Base-by-base conservation (phyloP, 2,329 filamentous ascomycete species). In the Fusarium piperis region DNA sequence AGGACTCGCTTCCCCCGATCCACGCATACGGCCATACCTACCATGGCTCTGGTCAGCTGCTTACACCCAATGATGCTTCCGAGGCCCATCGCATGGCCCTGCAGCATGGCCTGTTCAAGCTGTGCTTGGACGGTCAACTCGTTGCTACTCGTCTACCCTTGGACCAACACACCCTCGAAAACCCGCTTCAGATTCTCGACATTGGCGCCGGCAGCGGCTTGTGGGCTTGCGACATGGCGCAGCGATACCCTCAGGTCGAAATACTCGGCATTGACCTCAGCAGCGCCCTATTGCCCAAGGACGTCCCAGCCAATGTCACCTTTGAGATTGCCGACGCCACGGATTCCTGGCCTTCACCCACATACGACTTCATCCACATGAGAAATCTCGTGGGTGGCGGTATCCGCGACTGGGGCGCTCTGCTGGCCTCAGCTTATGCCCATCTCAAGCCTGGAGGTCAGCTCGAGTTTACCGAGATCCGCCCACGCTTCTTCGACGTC, bases 291-390 rank as follows among this genome's bases (percentile, higher is more conserved):
- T 74, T 82, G 46, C 81, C 80, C 16, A 81, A 76, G 10, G 76
- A 79, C 28, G 85, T 90, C 9, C 89, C 89, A 8, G 83, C 87
- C 18, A 91, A 91, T 71, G 84, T 91, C 23, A 83, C 81, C 5
- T 91, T 91, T 75, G 81, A 88, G 64, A 84, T 91, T 39, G 87
- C 87, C 75, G 88, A 91, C 74, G 83, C 87, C 32, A 87, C 89
- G 67, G 82, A 87, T 30, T 80, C 78, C 5, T 85, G 83, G 84
- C 78, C 77, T 4, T 74, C 74, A 8, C 67, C 72, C 1, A 72
- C 74, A 3, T 80, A 79, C 60, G 84, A 85, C 72, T 83, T 85
- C 52, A 78, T 85, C 23, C 83, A 85, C 69, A 79, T 82, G 63
- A 81, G 84, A 41, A 81, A 83, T 71, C 71, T 83, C n/a, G 77